Evolutionary conservation across 2,329 filamentous ascomycete species (phyloP).

Genomic region (Exserohilum turcica): DNA sequence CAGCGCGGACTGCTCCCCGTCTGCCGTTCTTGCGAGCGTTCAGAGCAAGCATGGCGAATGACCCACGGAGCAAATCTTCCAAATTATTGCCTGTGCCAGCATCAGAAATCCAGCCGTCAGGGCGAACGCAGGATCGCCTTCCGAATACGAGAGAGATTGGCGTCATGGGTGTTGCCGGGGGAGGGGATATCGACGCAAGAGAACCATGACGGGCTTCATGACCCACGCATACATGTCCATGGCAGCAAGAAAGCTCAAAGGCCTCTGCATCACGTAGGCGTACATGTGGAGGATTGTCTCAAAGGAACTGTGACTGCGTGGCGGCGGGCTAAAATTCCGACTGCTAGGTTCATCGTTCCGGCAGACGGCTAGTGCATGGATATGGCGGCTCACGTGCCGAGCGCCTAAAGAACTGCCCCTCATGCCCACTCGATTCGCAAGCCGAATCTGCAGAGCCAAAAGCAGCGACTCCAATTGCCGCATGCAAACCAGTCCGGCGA

Average conservation of each 20-base stretch:
- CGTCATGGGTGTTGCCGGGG: background rate
- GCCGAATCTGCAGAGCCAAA: background rate
- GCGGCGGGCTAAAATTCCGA: too few relatives aligned
- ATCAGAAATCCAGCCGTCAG: background rate
- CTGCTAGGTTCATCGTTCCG: background rate
- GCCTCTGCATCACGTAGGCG: too few relatives aligned
- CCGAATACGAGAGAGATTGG: background rate
- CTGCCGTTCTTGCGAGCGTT: background rate
- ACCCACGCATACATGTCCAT: too few relatives aligned
- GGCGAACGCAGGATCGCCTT: background rate
- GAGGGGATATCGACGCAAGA: background rate
- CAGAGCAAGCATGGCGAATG: background rate
- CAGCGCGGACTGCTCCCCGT: background rate
- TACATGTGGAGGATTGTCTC: too few relatives aligned
- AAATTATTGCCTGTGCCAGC: too few relatives aligned
- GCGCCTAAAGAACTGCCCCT: conserved; percentile 1
- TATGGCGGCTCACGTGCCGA: conserved; percentile 6
- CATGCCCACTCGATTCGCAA: background rate
- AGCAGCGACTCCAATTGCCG: background rate
- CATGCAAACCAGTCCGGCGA: background rate
- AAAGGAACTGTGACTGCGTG: too few relatives aligned
- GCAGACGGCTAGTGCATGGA: conserved; percentile 7
- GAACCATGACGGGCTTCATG: too few relatives aligned
- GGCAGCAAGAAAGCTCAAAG: too few relatives aligned
- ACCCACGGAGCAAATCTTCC: background rate